A percentile compares a stretch with the other conserved stretches of the same genome.
These are phyloP conservation scores for Auricularia cornea DNA, from an alignment of 768 basidiomycete species.

Conservation along the genomic window DNA sequence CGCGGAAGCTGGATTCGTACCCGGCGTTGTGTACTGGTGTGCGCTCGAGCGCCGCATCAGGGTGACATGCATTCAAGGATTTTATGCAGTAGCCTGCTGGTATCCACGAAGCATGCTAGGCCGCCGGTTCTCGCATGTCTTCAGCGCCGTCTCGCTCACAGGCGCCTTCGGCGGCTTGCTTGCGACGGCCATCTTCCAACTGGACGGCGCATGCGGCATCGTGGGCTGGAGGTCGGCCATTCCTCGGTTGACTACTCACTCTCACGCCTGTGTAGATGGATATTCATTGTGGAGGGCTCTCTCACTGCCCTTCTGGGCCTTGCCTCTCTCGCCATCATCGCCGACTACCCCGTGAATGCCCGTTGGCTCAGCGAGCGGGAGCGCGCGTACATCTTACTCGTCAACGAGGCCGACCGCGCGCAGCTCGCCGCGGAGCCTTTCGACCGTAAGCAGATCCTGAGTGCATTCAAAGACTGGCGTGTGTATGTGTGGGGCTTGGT, in stretches of 20 bases:
- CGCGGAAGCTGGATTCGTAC: constrained; percentile 27
- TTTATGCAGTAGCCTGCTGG: constrained; percentile 21
- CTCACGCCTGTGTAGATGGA: constrained; percentile 17
- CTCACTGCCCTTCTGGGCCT: constrained; percentile 22
- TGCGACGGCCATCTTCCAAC: constrained; percentile 24
- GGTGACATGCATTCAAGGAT: no score
- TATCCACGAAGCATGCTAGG: constrained; percentile 13
- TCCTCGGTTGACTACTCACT: neutral
- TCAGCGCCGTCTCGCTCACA: constrained; percentile 26
- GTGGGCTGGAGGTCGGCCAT: constrained; percentile 5
- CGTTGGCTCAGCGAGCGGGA: constrained; percentile 39
- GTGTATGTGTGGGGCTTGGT: constrained; percentile 33
- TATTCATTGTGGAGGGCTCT: constrained; percentile 10
- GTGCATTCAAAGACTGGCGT: constrained; percentile 29
- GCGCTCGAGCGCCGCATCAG: no score
- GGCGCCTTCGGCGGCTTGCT: constrained; percentile 27
- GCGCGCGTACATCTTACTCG: constrained; percentile 14
- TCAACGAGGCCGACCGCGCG: constrained; percentile 15
- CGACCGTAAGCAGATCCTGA: constrained; percentile 14
- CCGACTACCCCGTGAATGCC: constrained; percentile 43
- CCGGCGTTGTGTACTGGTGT: neutral
- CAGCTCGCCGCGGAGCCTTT: constrained; percentile 11
- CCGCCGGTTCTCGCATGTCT: constrained; percentile 15
- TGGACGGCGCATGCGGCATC: constrained; percentile 17
- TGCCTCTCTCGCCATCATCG: constrained; percentile 26